Base-by-base conservation (phyloP, 164 flowering plant species). In the Kingdonia uniflora region DNA sequence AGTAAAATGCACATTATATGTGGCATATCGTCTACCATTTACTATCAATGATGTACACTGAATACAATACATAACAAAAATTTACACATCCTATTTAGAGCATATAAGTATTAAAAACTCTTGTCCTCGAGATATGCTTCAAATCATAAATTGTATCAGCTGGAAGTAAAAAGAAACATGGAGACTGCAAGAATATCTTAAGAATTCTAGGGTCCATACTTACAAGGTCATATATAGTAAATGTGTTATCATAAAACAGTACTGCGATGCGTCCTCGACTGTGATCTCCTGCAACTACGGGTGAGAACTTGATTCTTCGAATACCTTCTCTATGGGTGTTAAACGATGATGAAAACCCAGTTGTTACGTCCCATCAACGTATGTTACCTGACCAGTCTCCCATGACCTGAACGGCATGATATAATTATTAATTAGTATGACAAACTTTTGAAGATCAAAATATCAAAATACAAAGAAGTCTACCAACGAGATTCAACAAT, bases 311-410 rank as follows among this genome's bases (percentile, higher is more conserved):
- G 65, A 94, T 94, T 61, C 99, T 79, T 53, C 99, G 70, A 54
- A 94, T 85, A 65, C 97, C 99, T 52, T 94, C 99, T 68, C 89
- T 80, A 43, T 86, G 99, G 52, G 97, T 94, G 67, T 84, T 81
- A 64, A 94, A 94, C 56, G 97, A 84, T 37, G 99, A 94, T 63
- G 99, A 89, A 49, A 79, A 77, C 45, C 99, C 99, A 68, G 92
- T 80, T 38, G 74, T 85, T 41, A 94, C 96, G 77, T 94, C 99
- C 99, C 99, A 94, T 95, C 97, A 94, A 14, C 99, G 80, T 62
- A 94, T 94, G 74, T 80, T 84, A 40, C 99, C 99, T 24, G 97
- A 82, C 62, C 97, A 74, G 70, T 94, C 99, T 19, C 99, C 99
- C 95, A 86, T 88, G 19, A 94, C 96, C 99, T 94, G 75, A 58